These are phyloP conservation scores for Brassica napus DNA, from an alignment of 345 rosid genomes.

Conservation along the genomic window Da-Ae NC_063448.1:52397001-52397500, in stretches of 20 bases:
- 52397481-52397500: slow-evolving; percentile 18
- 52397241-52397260: neutral
- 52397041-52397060: neutral
- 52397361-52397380: slow-evolving; percentile 72
- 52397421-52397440: slow-evolving; percentile 45
- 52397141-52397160: neutral
- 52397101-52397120: slow-evolving; percentile 27
- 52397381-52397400: slow-evolving; percentile 54
- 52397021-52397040: neutral
- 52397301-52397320: neutral
- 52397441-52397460: slow-evolving; percentile 54
- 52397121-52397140: slow-evolving; percentile 18
- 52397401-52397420: slow-evolving; percentile 60
- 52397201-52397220: slow-evolving; percentile 39
- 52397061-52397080: neutral
- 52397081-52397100: slow-evolving; percentile 28
- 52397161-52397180: slow-evolving; percentile 26
- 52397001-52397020: too few species aligned
- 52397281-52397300: neutral
- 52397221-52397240: slow-evolving; percentile 34
- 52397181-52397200: slow-evolving; percentile 45
- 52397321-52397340: neutral
- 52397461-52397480: slow-evolving; percentile 31
- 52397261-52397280: neutral
- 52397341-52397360: slow-evolving; percentile 69